Evolutionary conservation across 2,329 filamentous ascomycete species (phyloP).

Genomic region (Aspergillus terreus): DNA sequence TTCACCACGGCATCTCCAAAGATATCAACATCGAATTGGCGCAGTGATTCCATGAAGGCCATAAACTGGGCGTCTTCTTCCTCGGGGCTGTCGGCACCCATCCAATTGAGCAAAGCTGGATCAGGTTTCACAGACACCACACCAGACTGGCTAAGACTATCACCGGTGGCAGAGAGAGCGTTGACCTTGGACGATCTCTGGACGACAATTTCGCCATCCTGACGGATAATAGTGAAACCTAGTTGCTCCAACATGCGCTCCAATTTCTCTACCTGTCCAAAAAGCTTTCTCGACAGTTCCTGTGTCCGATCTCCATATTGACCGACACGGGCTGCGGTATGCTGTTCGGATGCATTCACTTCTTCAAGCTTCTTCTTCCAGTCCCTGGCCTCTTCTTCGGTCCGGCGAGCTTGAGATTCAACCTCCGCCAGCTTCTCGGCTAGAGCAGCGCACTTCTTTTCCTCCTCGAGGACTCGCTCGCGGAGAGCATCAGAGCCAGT

Average conservation of each 20-base stretch:
- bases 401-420: constrained; percentile 69
- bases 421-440: constrained; percentile 68
- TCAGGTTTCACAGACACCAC: constrained; percentile 49
- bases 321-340: constrained; percentile 56
- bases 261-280: constrained; percentile 79
- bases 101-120: constrained; percentile 76
- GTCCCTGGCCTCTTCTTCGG: constrained; percentile 71
- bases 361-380: constrained; percentile 58
- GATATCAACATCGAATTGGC: constrained; percentile 75
- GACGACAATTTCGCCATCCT: constrained; percentile 69
- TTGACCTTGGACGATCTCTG: constrained; percentile 63
- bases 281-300: constrained; percentile 79
- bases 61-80: constrained; percentile 71
- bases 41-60: constrained; percentile 68
- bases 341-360: constrained; percentile 29
- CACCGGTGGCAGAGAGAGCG: constrained; percentile 31
- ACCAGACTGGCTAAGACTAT: constrained; percentile 32
- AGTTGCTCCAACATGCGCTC: constrained; percentile 78
- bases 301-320: constrained; percentile 69
- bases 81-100: constrained; percentile 62
- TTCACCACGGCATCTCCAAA: constrained; percentile 84
- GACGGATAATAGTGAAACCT: constrained; percentile 75
- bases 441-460: constrained; percentile 64
- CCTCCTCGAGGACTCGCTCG: constrained; percentile 70
- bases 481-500: constrained; percentile 76